Conservation (phyloP, 306 rosid species). For the Corylus heterophylla region DNA sequence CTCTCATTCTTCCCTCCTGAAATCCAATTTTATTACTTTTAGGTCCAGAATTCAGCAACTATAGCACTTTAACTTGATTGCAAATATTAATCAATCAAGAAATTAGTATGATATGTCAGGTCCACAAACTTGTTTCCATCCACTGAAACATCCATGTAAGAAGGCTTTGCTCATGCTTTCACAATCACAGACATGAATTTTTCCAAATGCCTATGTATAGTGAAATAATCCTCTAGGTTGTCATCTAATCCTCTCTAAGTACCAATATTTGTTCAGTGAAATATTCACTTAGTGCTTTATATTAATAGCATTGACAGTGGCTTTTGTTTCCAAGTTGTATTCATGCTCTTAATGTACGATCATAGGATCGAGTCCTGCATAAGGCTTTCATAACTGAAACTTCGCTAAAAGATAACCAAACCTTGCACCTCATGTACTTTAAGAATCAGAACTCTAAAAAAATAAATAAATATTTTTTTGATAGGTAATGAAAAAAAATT, state of each 20-base stretch:
- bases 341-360: background rate
- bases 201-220: background rate
- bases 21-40: slow-evolving; percentile 30
- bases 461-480: too few relatives aligned
- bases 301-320: background rate
- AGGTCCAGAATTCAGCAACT: slow-evolving; percentile 13
- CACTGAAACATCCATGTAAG: background rate
- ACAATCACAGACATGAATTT: background rate
- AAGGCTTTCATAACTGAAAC: background rate
- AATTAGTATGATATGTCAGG: background rate
- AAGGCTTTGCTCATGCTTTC: background rate
- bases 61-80: slow-evolving; percentile 1
- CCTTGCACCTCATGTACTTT: background rate
- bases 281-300: background rate
- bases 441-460: background rate
- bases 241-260: background rate
- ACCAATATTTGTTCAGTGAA: background rate
- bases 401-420: background rate
- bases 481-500: too few relatives aligned
- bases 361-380: background rate
- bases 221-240: background rate
- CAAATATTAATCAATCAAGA: background rate
- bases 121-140: background rate
- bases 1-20: slow-evolving; percentile 99
- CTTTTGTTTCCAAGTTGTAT: background rate